Base-by-base conservation (phyloP, 2,329 filamentous ascomycete species). In the Ophiostoma himal-ulmi region DNA sequence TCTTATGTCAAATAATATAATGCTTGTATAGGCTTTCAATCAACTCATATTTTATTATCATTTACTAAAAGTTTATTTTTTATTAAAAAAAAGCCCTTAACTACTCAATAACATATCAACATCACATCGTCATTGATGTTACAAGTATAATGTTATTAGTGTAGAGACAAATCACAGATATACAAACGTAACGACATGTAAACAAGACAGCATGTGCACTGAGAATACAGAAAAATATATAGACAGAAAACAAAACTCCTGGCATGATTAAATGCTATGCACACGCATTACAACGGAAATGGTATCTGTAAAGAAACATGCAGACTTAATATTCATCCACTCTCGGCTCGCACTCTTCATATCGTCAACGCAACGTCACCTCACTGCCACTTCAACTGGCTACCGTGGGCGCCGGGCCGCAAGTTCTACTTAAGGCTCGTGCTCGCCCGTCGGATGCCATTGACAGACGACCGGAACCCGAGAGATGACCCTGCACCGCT, bases 341-440 rank as follows among this genome's bases (percentile, higher is more conserved):
- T 30, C 65, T 41, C 14, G 14, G 3, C 64, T n/a, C 39, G 17
- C 37, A n/a, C 22, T 2, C 22, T 13, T 11, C 30, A 8, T 36
- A 41, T 20, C 62, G 34, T 10, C 62, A 39, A 30, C 30, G 30
- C n/a, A 20, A 20, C 44, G 44, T n/a, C 44, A 8, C 17, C 44
- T 48, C 44, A 48, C 44, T 48, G 44, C 44, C 44, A n/a, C 44
- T 20, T 48, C 44, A n/a, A 17, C 44, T 20, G 34, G 36, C 8
- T 13, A 3, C 62, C 62, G 62, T 5, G 22, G 34, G 62, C 17
- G 36, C 7, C 36, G 4, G 20, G 62, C 62, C 62, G 62, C n/a
- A 65, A 39, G 20, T 17, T 11, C 60, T 69, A 73, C 66, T 72
- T 83, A 60, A 79, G 81, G 74, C 82, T 80, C 71, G 80, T 79